phyloP scores from a whole-genome alignment of 257 asterid genomes.

The Solanum chilense region DNA sequence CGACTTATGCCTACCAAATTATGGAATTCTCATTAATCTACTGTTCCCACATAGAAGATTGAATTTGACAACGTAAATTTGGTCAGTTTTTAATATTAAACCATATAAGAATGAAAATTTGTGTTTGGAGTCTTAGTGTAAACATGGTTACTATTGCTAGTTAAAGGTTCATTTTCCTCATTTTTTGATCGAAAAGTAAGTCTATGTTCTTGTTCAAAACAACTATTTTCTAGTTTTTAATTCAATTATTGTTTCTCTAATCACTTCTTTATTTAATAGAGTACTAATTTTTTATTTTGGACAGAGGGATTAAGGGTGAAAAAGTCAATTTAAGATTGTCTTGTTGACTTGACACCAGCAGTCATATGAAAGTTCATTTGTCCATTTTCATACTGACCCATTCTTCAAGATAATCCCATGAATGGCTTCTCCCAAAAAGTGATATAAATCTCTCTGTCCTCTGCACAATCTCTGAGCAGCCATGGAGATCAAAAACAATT shows the following conservation, averaged over 20 bases:
- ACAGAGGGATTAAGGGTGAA: background rate
- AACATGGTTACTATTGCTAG: background rate
- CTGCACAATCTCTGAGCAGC: background rate
- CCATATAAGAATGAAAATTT: background rate
- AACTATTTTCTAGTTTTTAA: background rate
- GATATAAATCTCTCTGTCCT: background rate
- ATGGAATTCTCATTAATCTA: background rate
- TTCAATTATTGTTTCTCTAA: background rate
- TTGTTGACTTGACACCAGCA: background rate
- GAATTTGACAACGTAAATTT: background rate
- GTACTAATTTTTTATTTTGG: background rate
- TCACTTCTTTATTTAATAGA: background rate
- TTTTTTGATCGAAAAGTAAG: background rate
- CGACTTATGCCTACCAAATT: background rate
- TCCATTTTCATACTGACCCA: background rate
- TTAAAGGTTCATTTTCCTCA: background rate
- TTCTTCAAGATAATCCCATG: background rate
- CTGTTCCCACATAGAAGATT: background rate
- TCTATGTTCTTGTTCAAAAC: background rate
- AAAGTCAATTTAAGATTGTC: background rate
- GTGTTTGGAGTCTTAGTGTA: background rate
- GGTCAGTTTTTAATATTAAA: background rate
- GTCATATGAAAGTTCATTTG: background rate
- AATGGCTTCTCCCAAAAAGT: background rate
- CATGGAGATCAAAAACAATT: conserved; percentile 4